Evolutionary conservation across 2,329 filamentous ascomycete species (phyloP).

Genomic region (Diaporthe batatas): DNA sequence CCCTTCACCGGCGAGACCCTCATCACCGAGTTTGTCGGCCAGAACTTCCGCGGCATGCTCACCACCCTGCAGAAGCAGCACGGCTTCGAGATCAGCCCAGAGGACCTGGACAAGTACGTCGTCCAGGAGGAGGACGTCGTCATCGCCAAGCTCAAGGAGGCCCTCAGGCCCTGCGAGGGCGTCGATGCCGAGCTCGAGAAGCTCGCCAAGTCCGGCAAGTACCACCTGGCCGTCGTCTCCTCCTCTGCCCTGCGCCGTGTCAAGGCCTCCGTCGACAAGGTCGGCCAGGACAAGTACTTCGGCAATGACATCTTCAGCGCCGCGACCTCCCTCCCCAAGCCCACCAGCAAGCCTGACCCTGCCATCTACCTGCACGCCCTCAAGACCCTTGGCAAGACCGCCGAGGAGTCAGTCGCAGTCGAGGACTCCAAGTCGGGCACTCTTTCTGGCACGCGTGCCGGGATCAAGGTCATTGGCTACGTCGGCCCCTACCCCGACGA

Average conservation of each 20-base stretch:
- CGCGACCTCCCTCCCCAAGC: constrained; percentile 80
- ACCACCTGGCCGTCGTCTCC: constrained; percentile 84
- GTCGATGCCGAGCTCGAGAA: constrained; percentile 76
- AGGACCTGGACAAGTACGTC: constrained; percentile 82
- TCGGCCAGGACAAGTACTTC: constrained; percentile 85
- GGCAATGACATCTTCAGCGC: constrained; percentile 83
- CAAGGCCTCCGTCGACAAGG: constrained; percentile 81
- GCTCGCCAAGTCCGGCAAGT: constrained; percentile 71
- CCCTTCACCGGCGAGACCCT: constrained; percentile 84
- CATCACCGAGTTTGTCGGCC: constrained; percentile 89
- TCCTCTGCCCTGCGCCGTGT: constrained; percentile 85
- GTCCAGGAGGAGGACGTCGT: constrained; percentile 84
- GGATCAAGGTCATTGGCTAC: constrained; percentile 86
- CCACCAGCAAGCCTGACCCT: constrained; percentile 92
- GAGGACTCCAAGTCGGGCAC: constrained; percentile 92
- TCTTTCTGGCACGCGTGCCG: constrained; percentile 78
- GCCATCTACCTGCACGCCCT: constrained; percentile 87
- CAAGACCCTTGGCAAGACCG: constrained; percentile 77
- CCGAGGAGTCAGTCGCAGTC: constrained; percentile 81
- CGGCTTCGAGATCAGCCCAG: constrained; percentile 76
- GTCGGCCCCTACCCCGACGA: constrained; percentile 80
- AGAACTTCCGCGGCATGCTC: constrained; percentile 96
- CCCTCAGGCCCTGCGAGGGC: constrained; percentile 76
- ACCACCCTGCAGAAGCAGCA: constrained; percentile 80
- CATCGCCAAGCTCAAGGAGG: constrained; percentile 80